A percentile compares a stretch with the other conserved stretches of the same genome.
These are phyloP conservation scores for Pelargonium myrrhifolium DNA, from an alignment of 441 rosid genomes.

Conservation along the genomic window DNA sequence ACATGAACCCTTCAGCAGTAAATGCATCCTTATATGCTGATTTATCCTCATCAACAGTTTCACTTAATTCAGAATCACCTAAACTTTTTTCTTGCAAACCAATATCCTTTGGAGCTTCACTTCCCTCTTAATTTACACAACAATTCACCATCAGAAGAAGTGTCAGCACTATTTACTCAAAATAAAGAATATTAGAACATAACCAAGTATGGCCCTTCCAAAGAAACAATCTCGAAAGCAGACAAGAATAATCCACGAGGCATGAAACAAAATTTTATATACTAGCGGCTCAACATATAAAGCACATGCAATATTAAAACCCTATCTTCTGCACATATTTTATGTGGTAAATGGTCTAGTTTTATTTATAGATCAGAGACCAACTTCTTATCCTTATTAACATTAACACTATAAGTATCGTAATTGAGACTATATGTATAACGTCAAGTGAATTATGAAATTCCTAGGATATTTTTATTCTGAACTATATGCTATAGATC, in stretches of 20 bases:
- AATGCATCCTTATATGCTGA: slow-evolving; percentile 20
- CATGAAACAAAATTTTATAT: not conserved
- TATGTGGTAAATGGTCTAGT: not conserved
- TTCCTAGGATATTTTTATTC: not conserved
- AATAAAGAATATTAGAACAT: not conserved
- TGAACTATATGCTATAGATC: not conserved
- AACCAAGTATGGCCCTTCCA: slow-evolving; percentile 2
- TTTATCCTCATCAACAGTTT: slow-evolving; percentile 23
- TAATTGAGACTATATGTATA: no score
- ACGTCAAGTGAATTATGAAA: not conserved
- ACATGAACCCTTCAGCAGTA: slow-evolving; percentile 25
- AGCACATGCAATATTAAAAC: not conserved
- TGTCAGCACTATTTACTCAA: slow-evolving; percentile 11
- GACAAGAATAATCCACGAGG: not conserved
- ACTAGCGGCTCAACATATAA: not conserved
- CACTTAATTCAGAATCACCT: slow-evolving; percentile 28
- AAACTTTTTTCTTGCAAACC: slow-evolving; percentile 25
- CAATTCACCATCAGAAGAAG: slow-evolving; percentile 2
- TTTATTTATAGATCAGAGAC: slow-evolving; percentile 1
- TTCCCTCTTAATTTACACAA: slow-evolving; percentile 30
- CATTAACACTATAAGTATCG: not conserved
- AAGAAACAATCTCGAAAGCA: not conserved
- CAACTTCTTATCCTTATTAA: not conserved
- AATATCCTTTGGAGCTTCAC: slow-evolving; percentile 26
- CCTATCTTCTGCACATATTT: not conserved